Evolutionary conservation across 305 asterid species (phyloP).

Genomic region (Fraxinus albicans): DNA sequence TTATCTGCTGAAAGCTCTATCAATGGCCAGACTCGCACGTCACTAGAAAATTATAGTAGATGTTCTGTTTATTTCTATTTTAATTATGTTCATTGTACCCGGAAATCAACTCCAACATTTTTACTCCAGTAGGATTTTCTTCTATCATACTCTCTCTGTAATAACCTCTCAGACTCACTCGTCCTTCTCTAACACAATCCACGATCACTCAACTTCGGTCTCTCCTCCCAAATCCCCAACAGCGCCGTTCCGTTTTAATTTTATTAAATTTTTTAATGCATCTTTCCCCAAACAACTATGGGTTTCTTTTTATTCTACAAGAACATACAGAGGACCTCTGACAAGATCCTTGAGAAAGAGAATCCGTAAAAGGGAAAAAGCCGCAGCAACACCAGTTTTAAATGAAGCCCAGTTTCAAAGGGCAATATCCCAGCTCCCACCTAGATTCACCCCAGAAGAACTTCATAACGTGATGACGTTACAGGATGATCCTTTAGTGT

Average conservation of each 20-base stretch:
- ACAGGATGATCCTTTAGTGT: constrained; percentile 67
- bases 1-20: background rate
- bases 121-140: constrained; percentile 6
- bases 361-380: constrained; percentile 65
- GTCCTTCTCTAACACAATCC: constrained; percentile 16
- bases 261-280: constrained; percentile 11
- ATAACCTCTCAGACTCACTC: background rate
- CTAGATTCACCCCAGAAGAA: constrained; percentile 78
- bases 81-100: constrained; percentile 29
- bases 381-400: constrained; percentile 64
- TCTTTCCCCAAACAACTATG: constrained; percentile 10
- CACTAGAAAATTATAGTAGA: background rate
- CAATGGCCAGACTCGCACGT: background rate
- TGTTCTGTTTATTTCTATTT: background rate
- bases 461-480: constrained; percentile 54
- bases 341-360: constrained; percentile 71
- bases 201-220: constrained; percentile 18
- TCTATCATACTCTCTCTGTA: background rate
- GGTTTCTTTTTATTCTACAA: constrained; percentile 44
- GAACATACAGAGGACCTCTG: constrained; percentile 59
- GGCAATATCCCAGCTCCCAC: constrained; percentile 58
- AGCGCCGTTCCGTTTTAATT: background rate
- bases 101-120: constrained; percentile 23
- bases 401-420: constrained; percentile 49
- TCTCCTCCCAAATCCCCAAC: constrained; percentile 14